Evolutionary conservation across 441 rosid species (phyloP).

Genomic region (Breynia disticha): DNA sequence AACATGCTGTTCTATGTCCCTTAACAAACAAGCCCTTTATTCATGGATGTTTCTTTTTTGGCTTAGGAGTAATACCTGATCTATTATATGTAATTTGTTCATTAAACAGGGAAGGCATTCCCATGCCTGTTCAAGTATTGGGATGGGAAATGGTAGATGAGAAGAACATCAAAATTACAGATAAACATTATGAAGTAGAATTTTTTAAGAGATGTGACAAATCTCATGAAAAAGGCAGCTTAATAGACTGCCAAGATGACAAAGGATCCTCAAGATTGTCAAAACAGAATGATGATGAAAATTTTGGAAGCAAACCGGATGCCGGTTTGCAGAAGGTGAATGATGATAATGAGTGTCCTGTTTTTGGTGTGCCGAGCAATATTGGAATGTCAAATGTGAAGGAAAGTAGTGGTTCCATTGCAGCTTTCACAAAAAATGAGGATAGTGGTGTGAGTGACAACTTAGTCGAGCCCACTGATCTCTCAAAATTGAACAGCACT

Average conservation of each 20-base stretch:
- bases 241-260: slow-evolving; percentile 6
- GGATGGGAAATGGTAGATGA: slow-evolving; percentile 12
- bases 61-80: neutral
- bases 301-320: neutral
- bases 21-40: neutral
- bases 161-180: slow-evolving; percentile 10
- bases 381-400: neutral
- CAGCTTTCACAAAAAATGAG: neutral
- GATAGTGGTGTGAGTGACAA: neutral
- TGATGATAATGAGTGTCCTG: neutral
- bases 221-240: slow-evolving; percentile 6
- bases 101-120: slow-evolving; percentile 18
- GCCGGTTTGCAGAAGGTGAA: neutral
- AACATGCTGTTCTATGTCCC: no score
- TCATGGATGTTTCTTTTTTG: neutral
- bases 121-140: slow-evolving; percentile 13
- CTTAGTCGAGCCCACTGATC: neutral
- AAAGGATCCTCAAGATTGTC: slow-evolving; percentile 5
- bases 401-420: neutral
- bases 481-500: neutral
- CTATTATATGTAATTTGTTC: neutral
- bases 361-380: neutral
- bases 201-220: slow-evolving; percentile 3
- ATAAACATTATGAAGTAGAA: slow-evolving; percentile 14
- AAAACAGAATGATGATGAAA: slow-evolving; percentile 12